Evolutionary conservation across 129 eudicot genomes (phyloP).

Genomic region (Flaveria brownii): DNA sequence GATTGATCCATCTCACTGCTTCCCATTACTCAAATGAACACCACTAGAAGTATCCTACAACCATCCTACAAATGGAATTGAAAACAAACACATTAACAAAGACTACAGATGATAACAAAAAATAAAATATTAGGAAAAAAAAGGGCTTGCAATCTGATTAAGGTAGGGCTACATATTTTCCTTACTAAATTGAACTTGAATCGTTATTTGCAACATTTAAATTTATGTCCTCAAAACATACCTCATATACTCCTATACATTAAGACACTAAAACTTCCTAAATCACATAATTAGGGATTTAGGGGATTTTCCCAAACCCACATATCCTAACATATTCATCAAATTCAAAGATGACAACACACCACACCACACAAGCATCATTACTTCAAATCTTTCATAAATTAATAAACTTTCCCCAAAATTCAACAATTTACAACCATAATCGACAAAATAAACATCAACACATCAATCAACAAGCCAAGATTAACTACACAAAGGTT

Average conservation of each 20-base stretch:
- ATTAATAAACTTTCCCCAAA: not conserved
- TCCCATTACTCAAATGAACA: constrained; percentile 66
- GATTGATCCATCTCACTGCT: constrained; percentile 88
- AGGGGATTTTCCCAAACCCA: constrained; percentile 6
- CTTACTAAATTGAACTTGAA: too few relatives aligned
- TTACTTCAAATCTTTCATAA: not conserved
- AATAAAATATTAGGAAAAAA: not conserved
- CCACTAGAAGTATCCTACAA: constrained; percentile 36
- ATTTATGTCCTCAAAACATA: not conserved
- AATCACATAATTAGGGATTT: not conserved
- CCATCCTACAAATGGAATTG: constrained; percentile 47
- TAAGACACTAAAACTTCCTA: constrained; percentile 15
- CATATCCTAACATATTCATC: not conserved
- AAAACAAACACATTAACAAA: constrained; percentile 1
- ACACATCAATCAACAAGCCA: constrained; percentile 3
- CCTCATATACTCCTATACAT: constrained; percentile 10
- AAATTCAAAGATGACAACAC: constrained; percentile 16
- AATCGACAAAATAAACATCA: not conserved
- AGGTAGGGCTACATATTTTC: not conserved
- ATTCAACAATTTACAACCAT: constrained; percentile 9
- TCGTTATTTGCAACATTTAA: too few relatives aligned
- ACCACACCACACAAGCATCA: not conserved
- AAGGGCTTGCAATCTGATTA: not conserved
- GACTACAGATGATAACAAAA: not conserved
- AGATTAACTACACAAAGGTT: constrained; percentile 20